Conservation (phyloP, 2,329 filamentous ascomycete genomes). For the Colletotrichum sp. region DNA sequence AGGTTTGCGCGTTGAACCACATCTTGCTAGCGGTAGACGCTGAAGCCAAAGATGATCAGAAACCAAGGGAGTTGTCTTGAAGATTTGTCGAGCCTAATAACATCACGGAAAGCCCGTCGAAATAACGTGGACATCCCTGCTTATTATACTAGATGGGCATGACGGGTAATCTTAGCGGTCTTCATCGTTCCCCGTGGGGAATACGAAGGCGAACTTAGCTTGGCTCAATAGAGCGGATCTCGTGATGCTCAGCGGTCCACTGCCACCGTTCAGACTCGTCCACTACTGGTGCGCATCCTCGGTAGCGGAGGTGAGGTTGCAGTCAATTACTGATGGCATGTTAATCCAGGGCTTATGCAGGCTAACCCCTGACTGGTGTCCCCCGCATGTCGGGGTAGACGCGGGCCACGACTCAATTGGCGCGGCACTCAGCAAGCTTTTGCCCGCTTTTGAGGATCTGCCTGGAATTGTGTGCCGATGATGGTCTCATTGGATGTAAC, state of each 20-base stretch:
- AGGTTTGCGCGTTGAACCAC: neutral
- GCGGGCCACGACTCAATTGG: neutral
- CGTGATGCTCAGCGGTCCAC: neutral
- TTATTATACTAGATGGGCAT: neutral
- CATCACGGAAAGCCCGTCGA: neutral
- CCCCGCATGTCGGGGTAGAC: neutral
- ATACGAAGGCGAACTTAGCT: neutral
- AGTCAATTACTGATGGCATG: neutral
- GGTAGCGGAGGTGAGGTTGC: slow-evolving; percentile 7
- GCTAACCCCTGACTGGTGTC: neutral
- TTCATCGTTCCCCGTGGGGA: neutral
- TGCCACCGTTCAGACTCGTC: neutral
- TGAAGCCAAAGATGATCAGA: neutral
- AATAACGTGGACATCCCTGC: neutral
- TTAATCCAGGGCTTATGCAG: neutral
- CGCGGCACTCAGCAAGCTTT: neutral
- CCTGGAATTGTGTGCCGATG: neutral
- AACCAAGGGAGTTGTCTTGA: neutral
- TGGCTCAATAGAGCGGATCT: neutral
- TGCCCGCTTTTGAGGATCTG: neutral
- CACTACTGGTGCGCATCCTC: slow-evolving; percentile 15
- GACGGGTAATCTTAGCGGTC: no score
- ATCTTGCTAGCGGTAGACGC: neutral
- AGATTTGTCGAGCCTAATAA: neutral
- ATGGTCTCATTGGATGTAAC: neutral